Percentiles rank a stretch among this genome's conserved stretches.
These are phyloP conservation scores for Scutellaria baicalensis DNA, from an alignment of 257 asterid genomes.

Conservation along the genomic window DNA sequence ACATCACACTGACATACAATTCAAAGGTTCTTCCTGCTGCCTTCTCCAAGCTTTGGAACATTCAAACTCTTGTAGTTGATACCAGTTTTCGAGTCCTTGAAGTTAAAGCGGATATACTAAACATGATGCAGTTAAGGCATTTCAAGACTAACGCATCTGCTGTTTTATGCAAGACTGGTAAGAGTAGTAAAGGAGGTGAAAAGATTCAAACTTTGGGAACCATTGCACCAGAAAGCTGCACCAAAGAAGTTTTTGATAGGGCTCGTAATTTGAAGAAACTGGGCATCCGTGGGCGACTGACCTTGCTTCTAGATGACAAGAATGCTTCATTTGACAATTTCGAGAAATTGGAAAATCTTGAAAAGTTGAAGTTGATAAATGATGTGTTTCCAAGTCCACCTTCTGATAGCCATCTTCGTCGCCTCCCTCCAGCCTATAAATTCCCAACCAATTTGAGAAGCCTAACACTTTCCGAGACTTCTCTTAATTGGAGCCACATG, in stretches of 20 bases:
- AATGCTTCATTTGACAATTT: slow-evolving; percentile 24
- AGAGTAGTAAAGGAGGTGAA: slow-evolving; percentile 2
- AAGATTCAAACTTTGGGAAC: slow-evolving; percentile 30
- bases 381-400: slow-evolving; percentile 11
- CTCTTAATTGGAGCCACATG: slow-evolving; percentile 22
- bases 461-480: slow-evolving; percentile 17
- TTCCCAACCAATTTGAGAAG: slow-evolving; percentile 20
- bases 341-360: slow-evolving; percentile 18
- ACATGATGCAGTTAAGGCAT: slow-evolving; percentile 35
- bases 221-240: slow-evolving; percentile 33
- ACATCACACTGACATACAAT: slow-evolving; percentile 20
- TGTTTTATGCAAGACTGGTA: neutral
- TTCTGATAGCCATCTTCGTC: neutral
- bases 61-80: slow-evolving; percentile 29
- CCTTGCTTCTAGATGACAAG: slow-evolving; percentile 11
- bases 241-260: slow-evolving; percentile 12
- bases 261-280: slow-evolving; percentile 24
- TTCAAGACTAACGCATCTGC: slow-evolving; percentile 33
- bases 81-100: slow-evolving; percentile 13
- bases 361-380: slow-evolving; percentile 33
- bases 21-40: slow-evolving; percentile 13
- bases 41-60: slow-evolving; percentile 28
- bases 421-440: slow-evolving; percentile 21
- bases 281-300: slow-evolving; percentile 31
- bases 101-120: slow-evolving; percentile 24